Evolutionary conservation across 2,329 filamentous ascomycete species (phyloP).

Genomic region (Colletotrichum godetiae): DNA sequence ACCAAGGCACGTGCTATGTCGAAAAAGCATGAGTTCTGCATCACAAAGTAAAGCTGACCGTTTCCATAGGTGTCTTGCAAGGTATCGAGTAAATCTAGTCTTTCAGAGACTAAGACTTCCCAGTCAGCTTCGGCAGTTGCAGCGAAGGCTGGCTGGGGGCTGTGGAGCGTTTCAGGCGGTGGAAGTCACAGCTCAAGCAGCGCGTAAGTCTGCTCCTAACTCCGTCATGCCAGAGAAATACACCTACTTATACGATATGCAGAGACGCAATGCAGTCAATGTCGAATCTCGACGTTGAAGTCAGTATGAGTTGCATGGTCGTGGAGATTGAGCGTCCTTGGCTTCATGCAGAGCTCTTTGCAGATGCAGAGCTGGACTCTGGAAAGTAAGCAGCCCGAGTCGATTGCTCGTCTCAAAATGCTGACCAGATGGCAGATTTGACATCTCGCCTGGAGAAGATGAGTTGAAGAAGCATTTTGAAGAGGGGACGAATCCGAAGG

Average conservation of each 20-base stretch:
- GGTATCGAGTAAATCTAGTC: too few relatives aligned
- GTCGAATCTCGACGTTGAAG: constrained; percentile 5
- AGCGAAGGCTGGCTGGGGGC: too few relatives aligned
- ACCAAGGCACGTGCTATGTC: too few relatives aligned
- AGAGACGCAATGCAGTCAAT: background rate
- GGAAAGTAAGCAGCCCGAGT: background rate
- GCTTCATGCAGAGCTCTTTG: constrained; percentile 21
- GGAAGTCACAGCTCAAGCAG: background rate
- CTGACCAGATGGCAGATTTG: background rate
- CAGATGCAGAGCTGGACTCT: constrained; percentile 12
- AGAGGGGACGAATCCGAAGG: background rate
- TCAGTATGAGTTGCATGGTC: background rate
- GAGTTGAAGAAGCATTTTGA: background rate
- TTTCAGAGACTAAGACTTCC: too few relatives aligned
- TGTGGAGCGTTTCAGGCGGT: too few relatives aligned
- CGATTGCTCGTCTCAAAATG: background rate
- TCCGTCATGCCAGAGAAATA: too few relatives aligned
- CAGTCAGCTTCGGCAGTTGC: too few relatives aligned
- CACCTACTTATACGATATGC: background rate
- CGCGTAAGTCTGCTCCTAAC: background rate
- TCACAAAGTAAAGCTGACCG: too few relatives aligned
- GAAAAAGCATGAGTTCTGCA: too few relatives aligned
- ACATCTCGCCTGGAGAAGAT: background rate
- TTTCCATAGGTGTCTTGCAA: too few relatives aligned
- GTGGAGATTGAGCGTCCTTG: constrained; percentile 18